Percentiles rank a stretch among this genome's conserved stretches.
phyloP scores from a whole-genome alignment of 1,139 yeast species.

The Protomyces arabidopsidicola region DNA sequence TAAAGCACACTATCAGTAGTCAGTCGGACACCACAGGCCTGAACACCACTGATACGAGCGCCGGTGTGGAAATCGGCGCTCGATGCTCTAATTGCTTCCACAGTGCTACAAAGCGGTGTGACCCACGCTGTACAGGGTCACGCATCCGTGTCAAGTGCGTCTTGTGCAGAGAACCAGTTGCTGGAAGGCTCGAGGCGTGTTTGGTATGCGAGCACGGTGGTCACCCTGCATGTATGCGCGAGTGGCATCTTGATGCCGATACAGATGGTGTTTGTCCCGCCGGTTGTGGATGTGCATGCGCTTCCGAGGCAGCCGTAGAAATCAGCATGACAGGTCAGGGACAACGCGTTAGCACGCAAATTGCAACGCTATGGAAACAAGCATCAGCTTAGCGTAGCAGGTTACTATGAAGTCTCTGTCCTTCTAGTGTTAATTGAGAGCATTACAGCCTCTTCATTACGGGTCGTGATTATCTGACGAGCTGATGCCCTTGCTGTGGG shows the following conservation, averaged over 20 bases:
- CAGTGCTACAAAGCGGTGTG: background rate
- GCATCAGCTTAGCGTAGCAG: background rate
- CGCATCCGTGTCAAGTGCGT: background rate
- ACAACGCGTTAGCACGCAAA: background rate
- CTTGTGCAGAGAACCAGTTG: background rate
- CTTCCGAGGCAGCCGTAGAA: background rate
- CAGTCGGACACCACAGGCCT: background rate
- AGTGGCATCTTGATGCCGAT: background rate
- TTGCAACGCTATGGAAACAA: background rate
- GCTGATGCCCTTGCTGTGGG: background rate
- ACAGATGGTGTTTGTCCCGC: background rate
- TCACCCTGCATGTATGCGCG: conserved; percentile 1
- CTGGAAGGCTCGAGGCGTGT: background rate
- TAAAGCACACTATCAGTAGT: background rate
- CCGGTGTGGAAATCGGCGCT: background rate
- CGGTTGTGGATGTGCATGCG: background rate
- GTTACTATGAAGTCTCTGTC: too few species aligned
- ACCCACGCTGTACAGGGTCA: background rate
- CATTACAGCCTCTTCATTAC: background rate
- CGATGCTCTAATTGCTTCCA: background rate
- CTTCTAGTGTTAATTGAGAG: too few species aligned
- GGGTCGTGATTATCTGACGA: background rate
- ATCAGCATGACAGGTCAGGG: background rate
- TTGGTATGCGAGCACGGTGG: conserved; percentile 4
- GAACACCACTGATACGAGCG: background rate